Conservation (phyloP, 2,329 filamentous ascomycete species). For the Penicillium sp. region DNA sequence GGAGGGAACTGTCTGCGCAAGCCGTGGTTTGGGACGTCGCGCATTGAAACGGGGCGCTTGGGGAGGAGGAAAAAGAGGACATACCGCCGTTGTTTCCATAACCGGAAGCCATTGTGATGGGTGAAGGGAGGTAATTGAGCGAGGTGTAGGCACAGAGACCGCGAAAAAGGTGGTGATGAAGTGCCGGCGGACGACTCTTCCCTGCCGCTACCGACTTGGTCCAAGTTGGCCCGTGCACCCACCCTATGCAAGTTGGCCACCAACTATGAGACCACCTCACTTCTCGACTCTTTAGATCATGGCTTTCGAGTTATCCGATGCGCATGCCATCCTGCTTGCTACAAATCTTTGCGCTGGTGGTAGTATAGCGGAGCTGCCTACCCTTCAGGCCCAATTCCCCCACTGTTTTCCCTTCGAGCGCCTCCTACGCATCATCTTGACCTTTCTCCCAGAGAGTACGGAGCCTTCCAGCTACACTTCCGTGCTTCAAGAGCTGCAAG, state of each 20-base stretch:
- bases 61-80: slow-evolving; percentile 22
- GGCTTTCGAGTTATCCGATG: slow-evolving; percentile 51
- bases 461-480: slow-evolving; percentile 53
- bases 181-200: slow-evolving; percentile 34
- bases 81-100: slow-evolving; percentile 58
- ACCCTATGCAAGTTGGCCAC: slow-evolving; percentile 28
- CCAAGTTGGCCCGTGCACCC: slow-evolving; percentile 22
- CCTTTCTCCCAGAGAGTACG: slow-evolving; percentile 61
- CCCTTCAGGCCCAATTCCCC: slow-evolving; percentile 52
- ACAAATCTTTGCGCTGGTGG: slow-evolving; percentile 58
- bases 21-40: slow-evolving; percentile 17
- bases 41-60: slow-evolving; percentile 4
- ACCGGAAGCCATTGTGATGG: slow-evolving; percentile 51
- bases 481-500: slow-evolving; percentile 52
- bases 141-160: slow-evolving; percentile 22
- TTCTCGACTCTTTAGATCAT: slow-evolving; percentile 28
- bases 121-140: slow-evolving; percentile 21
- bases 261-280: slow-evolving; percentile 31
- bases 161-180: slow-evolving; percentile 26
- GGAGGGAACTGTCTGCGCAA: slow-evolving; percentile 18
- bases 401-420: slow-evolving; percentile 54
- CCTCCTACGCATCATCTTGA: slow-evolving; percentile 61
- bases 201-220: slow-evolving; percentile 33
- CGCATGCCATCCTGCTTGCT: slow-evolving; percentile 61
- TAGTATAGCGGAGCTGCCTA: slow-evolving; percentile 55